Base-by-base conservation (phyloP, 1,284 basidiomycete genomes). In the Stereum hirsutum region DNA sequence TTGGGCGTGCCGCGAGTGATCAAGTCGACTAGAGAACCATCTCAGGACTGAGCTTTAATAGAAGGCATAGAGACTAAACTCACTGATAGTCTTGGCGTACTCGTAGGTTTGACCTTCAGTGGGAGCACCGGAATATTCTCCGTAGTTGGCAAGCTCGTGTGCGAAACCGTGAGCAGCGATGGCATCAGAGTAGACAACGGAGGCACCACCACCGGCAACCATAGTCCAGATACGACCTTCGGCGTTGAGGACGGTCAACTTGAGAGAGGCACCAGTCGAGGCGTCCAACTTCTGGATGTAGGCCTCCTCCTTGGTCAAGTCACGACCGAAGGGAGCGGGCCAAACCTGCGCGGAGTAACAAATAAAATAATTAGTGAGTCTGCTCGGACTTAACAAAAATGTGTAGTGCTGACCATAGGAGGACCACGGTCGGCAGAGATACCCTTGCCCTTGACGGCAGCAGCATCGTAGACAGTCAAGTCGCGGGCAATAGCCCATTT, bases 401-500 rank as follows among this genome's bases (percentile, higher is more conserved):
- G 17, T 19, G 14, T n/a, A 37, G 19, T 19, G 49, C 64, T 39
- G 51, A 76, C 87, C 95, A 99, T 99, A 40, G 94, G 93, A 34
- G 95, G 96, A 48, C 95, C 96, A 47, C 93, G 88, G 67, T 96
- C 93, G 41, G 90, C 81, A 54, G 81, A 79, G 52, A 95, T 17
- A 30, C 28, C 47, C 53, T 67, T 71, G 46, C 67, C 65, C 50
- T 70, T 64, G 19, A 68, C 57, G 48, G 67, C 60, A 39, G 62
- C 57, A 25, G 68, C 55, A 52, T 85, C 79, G 60, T 87, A 85
- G 45, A 88, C 69, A 37, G 81, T 75, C 45, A 89, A 68, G 63
- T 99, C 96, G 57, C 95, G 87, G 43, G 95, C 94, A 55, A 98
- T 86, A 38, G 95, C 90, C 95, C 95, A 99, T 71, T 97, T 99